Base-by-base conservation (phyloP, 306 rosid species). In the Begonia fuchsioides region DNA sequence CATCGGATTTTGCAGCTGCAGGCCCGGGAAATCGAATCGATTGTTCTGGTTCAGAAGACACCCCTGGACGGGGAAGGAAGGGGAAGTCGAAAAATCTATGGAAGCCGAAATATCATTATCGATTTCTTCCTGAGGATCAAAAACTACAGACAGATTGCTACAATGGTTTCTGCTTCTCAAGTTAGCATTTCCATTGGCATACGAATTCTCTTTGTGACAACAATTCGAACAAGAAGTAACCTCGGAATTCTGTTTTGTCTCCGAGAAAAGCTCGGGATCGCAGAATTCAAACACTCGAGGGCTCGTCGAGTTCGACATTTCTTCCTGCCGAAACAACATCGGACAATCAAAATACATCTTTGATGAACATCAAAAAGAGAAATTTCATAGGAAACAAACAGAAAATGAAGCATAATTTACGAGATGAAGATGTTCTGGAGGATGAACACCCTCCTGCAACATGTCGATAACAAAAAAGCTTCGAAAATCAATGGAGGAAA, bases 51-150 rank as follows among this genome's bases (percentile, higher is more conserved):
- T 56, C 35, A 67, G 53, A 15, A 79, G 70, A 59, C 61, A 65
- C 1, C 56, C 44, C 5, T 75, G 78, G 12, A 73, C 56, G 2
- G 62, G 18, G 32, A 82, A 86, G 26, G 81, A 52, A 49, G 71
- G 67, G 19, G 90, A 76, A 11, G 86, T 64, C 20, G 93, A 74
- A 57, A 86, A 86, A 50, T 82, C 81, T 47, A 82, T 76, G 44
- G 90, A 86, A 57, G 90, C 96, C 12, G 96, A 82, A 15, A 82
- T 82, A 65, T 86, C 90, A 66, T 74, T 82, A 55, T 86, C 90
- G 17, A 76, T 61, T 7, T 86, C 96, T 38, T 86, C 83, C 47
- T 66, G 88, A n/a, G 96, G 48, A 53, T 79, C 86, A 60, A 86
- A 86, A 62, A 82, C 52, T 20, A 66, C 62, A 11, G 86, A 68